Conservation (phyloP, 352 stramenopile genomes). For the Phytophthora fragariae region DNA sequence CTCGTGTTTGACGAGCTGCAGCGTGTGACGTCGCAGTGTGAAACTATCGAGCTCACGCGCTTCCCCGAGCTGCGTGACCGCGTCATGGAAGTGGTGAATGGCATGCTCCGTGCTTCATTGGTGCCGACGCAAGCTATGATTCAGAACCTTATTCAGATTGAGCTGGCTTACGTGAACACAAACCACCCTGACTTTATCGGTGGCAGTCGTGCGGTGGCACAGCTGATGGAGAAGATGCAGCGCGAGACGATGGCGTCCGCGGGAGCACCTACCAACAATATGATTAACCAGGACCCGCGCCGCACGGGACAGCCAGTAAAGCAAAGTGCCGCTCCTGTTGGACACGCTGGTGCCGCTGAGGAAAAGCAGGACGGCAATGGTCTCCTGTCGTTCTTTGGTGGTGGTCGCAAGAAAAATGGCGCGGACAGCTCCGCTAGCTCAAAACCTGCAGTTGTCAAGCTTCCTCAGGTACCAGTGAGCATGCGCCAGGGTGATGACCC, state of each 20-base stretch:
- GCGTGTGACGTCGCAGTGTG: constrained; percentile 94
- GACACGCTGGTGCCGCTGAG: constrained; percentile 36
- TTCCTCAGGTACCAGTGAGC: constrained; percentile 96
- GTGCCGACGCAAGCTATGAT: constrained; percentile 94
- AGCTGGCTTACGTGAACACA: constrained; percentile 99
- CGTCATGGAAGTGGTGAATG: constrained; percentile 95
- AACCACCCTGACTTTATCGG: constrained; percentile 99
- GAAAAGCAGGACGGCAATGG: constrained; percentile 71
- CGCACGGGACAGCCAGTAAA: constrained; percentile 42
- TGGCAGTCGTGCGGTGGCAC: constrained; percentile 94
- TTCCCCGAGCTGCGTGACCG: constrained; percentile 96
- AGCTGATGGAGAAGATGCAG: constrained; percentile 96
- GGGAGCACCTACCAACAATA: constrained; percentile 42
- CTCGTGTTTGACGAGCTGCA: constrained; percentile 99
- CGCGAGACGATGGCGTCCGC: constrained; percentile 75
- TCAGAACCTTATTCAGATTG: constrained; percentile 98
- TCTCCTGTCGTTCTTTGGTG: constrained; percentile 81
- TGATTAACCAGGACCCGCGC: constrained; percentile 63
- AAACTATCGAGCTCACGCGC: constrained; percentile 96
- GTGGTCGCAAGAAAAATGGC: constrained; percentile 67
- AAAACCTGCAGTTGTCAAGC: constrained; percentile 89
- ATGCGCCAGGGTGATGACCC: constrained; percentile 97
- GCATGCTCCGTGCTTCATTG: constrained; percentile 85
- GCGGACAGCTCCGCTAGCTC: constrained; percentile 34
- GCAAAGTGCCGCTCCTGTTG: constrained; percentile 25